Conservation (phyloP, 2,329 filamentous ascomycete species). For the Colletotrichum cereale region DNA sequence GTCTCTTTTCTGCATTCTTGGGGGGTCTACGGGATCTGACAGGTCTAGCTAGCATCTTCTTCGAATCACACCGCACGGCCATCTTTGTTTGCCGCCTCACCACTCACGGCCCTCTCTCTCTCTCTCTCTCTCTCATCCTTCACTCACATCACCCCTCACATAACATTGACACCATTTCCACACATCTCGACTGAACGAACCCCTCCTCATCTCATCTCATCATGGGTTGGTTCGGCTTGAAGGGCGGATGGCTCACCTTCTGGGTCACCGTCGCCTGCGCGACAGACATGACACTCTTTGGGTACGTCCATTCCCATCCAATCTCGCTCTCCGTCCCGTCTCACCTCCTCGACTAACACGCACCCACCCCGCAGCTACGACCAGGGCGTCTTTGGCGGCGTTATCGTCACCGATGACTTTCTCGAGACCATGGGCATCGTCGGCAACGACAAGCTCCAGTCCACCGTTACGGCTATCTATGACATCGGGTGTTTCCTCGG, state of each 20-base stretch:
- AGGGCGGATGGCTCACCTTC: conserved; percentile 38
- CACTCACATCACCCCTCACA: not conserved
- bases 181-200: no score
- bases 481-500: conserved; percentile 72
- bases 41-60: not conserved
- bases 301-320: conserved; percentile 36
- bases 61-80: not conserved
- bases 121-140: not conserved
- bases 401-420: conserved; percentile 60
- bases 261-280: conserved; percentile 39
- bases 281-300: conserved; percentile 47
- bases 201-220: not conserved
- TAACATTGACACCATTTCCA: not conserved
- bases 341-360: not conserved
- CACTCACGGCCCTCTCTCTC: no score
- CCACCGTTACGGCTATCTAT: conserved; percentile 69
- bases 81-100: not conserved
- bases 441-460: conserved; percentile 52
- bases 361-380: conserved; percentile 53
- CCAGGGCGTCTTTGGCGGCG: conserved; percentile 63
- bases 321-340: not conserved
- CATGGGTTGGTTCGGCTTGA: conserved; percentile 38
- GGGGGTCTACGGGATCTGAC: conserved; percentile 3
- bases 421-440: conserved; percentile 56
- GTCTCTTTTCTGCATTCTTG: conserved; percentile 5